Base-by-base conservation (phyloP, 176 grass and related monocot species). In the Musa itinerans region DNA sequence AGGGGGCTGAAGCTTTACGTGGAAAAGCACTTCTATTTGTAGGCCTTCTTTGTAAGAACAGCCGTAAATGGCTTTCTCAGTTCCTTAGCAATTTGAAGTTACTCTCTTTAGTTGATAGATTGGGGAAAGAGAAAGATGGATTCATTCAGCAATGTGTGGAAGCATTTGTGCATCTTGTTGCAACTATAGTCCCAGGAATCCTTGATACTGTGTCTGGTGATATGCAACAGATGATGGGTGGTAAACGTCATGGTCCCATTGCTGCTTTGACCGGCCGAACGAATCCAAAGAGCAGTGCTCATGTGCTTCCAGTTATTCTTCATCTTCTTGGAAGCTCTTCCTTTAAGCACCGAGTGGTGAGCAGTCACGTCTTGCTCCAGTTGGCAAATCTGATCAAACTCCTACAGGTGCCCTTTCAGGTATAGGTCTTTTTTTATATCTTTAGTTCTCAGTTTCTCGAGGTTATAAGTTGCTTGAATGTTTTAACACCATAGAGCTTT, bases 21-120 rank as follows among this genome's bases (percentile, higher is more conserved):
- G 95, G 95, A 55, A 99, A 99, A 89, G 56, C 88, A n/a, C 88
- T 99, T 71, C 11, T 94, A 59, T 89, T 94, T 83, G 81, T 85
- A 73, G 90, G 88, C 83, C 95, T 94, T 87, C 86, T 99, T 75
- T 99, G 88, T 78, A 94, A 94, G 75, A 89, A 89, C 78, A 99
- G 88, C 76, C 89, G 86, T 83, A 87, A 84, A 75, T 98, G 88
- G 95, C 87, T 98, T 81, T 88, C 90, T 43, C 84, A 91, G 81
- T 99, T 99, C 80, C 81, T 99, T 81, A 85, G 90, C 70, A 99
- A 84, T 72, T 72, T 78, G 50, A 99, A 99, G 78, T 70, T 91
- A 68, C 83, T 99, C 69, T 99, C 90, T 57, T 88, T 86, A 17
- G 82, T 99, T 54, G 95, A 94, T 74, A 86, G 95, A 80, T 79